Evolutionary conservation across 192 early-diverging fungal species (phyloP).

Genomic region (Coemansia sp.): DNA sequence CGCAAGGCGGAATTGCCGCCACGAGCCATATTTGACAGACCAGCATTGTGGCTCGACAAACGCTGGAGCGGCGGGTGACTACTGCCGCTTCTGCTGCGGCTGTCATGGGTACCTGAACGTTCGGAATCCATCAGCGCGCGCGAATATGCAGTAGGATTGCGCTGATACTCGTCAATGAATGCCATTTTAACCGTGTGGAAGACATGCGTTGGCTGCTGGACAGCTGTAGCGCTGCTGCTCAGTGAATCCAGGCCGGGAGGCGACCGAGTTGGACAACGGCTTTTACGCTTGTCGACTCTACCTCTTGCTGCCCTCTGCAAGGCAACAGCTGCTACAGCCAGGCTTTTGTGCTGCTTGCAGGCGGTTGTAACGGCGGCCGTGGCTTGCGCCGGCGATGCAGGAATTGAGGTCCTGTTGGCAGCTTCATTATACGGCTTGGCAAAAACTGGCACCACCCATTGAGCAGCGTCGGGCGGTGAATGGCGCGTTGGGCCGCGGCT

Average conservation of each 20-base stretch:
- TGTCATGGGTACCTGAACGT: not conserved
- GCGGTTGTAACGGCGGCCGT: not conserved
- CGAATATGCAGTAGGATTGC: conserved; percentile 43
- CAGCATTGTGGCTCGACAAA: conserved; percentile 3
- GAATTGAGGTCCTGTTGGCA: not conserved
- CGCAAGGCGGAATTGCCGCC: too few species aligned
- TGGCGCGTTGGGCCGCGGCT: not conserved
- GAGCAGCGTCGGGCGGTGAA: too few species aligned
- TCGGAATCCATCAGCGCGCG: conserved; percentile 39
- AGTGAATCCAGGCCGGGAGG: not conserved
- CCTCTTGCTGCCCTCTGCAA: not conserved
- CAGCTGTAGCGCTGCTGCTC: not conserved
- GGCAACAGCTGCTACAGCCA: not conserved
- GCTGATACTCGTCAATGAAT: conserved; percentile 39
- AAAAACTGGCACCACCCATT: not conserved
- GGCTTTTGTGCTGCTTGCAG: not conserved
- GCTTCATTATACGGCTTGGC: not conserved
- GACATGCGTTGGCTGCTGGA: not conserved
- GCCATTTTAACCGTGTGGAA: conserved; percentile 26
- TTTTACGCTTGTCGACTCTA: conserved; percentile 41
- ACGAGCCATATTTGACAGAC: not conserved
- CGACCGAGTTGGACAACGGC: conserved; percentile 29
- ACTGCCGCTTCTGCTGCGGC: not conserved
- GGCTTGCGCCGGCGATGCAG: not conserved
- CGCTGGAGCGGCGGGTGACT: conserved; percentile 3